Evolutionary conservation across 78 protist species (phyloP).

Genomic region (Emiliania huxleyi): DNA sequence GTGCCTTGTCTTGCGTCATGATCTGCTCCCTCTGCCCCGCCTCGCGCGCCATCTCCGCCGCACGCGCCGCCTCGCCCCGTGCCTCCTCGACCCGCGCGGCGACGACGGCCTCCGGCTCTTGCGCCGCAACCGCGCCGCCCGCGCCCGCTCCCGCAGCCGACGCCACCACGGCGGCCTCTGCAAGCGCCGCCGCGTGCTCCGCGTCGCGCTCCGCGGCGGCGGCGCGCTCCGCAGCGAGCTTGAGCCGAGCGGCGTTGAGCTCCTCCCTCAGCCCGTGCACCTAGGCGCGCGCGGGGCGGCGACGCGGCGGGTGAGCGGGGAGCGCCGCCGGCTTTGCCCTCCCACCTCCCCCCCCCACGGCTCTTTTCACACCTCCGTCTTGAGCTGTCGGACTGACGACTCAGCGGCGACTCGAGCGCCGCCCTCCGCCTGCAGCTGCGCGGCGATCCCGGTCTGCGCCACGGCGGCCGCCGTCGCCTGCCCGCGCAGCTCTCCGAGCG

Average conservation of each 20-base stretch:
- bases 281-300: no score
- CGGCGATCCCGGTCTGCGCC: not conserved
- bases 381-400: not conserved
- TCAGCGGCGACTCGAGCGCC: not conserved
- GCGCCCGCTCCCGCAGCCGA: not conserved
- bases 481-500: not conserved
- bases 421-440: not conserved
- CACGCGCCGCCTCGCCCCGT: not conserved
- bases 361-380: not conserved
- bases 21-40: not conserved
- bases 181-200: not conserved
- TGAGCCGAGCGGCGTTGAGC: not conserved
- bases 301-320: no score
- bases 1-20: not conserved
- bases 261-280: not conserved
- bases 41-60: no score
- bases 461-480: not conserved
- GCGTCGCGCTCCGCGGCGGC: not conserved
- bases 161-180: no score
- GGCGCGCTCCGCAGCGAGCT: not conserved
- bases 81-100: not conserved
- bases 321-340: no score
- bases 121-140: not conserved
- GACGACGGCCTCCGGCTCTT: not conserved
- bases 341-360: no score